A percentile compares a stretch with the other conserved stretches of the same genome.
Evolutionary conservation across 768 basidiomycete genomes (phyloP).

Genomic region (Termitomyces sp.): DNA sequence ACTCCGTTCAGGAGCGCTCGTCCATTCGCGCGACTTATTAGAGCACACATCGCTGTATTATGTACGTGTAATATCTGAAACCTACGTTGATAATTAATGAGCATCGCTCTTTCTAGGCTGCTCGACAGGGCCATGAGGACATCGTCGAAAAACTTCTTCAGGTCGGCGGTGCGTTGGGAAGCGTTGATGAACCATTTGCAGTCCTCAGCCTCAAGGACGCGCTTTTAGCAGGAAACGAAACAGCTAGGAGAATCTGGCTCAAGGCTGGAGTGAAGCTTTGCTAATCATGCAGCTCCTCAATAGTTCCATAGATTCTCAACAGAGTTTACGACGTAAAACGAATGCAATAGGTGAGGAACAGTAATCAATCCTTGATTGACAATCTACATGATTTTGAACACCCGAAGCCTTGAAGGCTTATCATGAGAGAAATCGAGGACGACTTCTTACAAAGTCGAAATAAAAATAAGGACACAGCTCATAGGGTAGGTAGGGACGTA

Average conservation of each 20-base stretch:
- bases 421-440: too few relatives aligned
- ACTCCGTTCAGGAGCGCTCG: constrained; percentile 70
- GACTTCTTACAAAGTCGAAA: neutral
- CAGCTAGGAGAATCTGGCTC: constrained; percentile 45
- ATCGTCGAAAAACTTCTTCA: constrained; percentile 61
- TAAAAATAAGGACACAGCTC: neutral
- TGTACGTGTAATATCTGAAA: constrained; percentile 27
- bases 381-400: too few relatives aligned
- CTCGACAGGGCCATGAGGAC: constrained; percentile 59
- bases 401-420: too few relatives aligned
- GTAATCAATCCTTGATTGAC: neutral
- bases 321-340: neutral
- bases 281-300: neutral
- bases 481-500: neutral
- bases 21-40: constrained; percentile 73
- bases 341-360: neutral
- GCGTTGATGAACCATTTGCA: constrained; percentile 60
- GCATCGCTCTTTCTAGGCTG: constrained; percentile 47
- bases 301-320: neutral
- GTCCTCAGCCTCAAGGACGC: constrained; percentile 36
- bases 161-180: constrained; percentile 71
- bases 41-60: constrained; percentile 86
- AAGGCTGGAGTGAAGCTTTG: constrained; percentile 37
- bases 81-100: neutral
- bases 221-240: constrained; percentile 33